phyloP scores from a whole-genome alignment of 2,329 filamentous ascomycete species.

The Stromatinia cepivora region DNA sequence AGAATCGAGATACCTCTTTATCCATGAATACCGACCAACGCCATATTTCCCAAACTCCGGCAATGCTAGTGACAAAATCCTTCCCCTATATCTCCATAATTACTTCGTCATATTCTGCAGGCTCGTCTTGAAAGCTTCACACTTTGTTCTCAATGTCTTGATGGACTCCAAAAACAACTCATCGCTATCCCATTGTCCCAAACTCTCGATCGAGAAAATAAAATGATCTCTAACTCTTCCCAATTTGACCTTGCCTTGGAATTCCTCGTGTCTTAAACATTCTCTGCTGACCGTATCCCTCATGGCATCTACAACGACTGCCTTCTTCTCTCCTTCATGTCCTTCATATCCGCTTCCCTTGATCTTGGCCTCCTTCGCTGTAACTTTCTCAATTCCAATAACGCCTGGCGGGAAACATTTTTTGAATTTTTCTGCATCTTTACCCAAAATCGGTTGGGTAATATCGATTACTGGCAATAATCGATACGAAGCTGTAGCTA shows the following conservation, averaged over 20 bases:
- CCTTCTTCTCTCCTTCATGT: conserved; percentile 78
- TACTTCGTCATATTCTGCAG: conserved; percentile 61
- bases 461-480: conserved; percentile 88
- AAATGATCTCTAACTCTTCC: conserved; percentile 92
- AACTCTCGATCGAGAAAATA: conserved; percentile 93
- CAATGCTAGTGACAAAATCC: conserved; percentile 31
- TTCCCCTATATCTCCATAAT: conserved; percentile 19
- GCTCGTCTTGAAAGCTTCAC: conserved; percentile 69
- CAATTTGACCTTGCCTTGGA: conserved; percentile 92
- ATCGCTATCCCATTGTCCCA: conserved; percentile 92
- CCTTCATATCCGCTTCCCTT: conserved; percentile 67
- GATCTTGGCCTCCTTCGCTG: conserved; percentile 61
- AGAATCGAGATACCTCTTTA: conserved; percentile 28
- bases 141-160: conserved; percentile 83
- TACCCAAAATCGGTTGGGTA: conserved; percentile 76
- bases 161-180: conserved; percentile 90
- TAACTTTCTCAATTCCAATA: conserved; percentile 74
- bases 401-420: conserved; percentile 88
- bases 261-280: conserved; percentile 86
- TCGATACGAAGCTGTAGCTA: conserved; percentile 91
- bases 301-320: conserved; percentile 84
- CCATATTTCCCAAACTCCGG: conserved; percentile 37
- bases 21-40: conserved; percentile 35
- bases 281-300: conserved; percentile 94
- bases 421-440: conserved; percentile 85